Evolutionary conservation across 768 basidiomycete genomes (phyloP).

Genomic region (Lactarius tabidus): DNA sequence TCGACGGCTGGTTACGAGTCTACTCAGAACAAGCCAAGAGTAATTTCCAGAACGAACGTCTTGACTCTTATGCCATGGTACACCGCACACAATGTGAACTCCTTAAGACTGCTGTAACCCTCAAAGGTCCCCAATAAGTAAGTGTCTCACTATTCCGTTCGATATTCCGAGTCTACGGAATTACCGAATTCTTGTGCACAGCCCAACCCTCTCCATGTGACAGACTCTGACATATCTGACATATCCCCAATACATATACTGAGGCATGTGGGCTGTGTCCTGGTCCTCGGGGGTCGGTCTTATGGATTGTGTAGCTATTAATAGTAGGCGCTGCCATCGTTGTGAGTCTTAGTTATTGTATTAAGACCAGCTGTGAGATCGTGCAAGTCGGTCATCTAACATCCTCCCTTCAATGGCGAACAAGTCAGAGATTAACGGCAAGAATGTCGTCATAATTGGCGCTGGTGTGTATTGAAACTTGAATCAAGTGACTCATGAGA

Average conservation of each 20-base stretch:
- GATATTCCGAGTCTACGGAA: too few species aligned
- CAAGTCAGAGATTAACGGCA: neutral
- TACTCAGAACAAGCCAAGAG: too few species aligned
- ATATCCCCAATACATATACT: neutral
- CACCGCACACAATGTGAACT: too few species aligned
- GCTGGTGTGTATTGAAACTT: conserved; percentile 6
- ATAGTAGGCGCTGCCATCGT: too few species aligned
- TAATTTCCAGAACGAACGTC: too few species aligned
- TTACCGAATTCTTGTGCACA: too few species aligned
- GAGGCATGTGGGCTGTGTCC: neutral
- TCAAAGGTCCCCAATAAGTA: neutral
- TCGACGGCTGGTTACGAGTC: too few species aligned
- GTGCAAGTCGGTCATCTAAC: too few species aligned
- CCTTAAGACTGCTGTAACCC: too few species aligned
- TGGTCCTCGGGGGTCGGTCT: neutral
- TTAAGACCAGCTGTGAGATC: too few species aligned
- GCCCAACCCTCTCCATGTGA: neutral
- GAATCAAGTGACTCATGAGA: neutral
- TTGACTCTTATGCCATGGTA: too few species aligned
- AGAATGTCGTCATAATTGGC: conserved; percentile 4
- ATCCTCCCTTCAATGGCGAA: neutral
- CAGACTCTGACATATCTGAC: neutral
- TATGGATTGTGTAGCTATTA: neutral
- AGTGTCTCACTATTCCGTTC: neutral
- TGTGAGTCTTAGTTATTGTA: too few species aligned